Evolutionary conservation across 2,329 filamentous ascomycete genomes (phyloP).

Genomic region (Paraconiothyrium sp.): DNA sequence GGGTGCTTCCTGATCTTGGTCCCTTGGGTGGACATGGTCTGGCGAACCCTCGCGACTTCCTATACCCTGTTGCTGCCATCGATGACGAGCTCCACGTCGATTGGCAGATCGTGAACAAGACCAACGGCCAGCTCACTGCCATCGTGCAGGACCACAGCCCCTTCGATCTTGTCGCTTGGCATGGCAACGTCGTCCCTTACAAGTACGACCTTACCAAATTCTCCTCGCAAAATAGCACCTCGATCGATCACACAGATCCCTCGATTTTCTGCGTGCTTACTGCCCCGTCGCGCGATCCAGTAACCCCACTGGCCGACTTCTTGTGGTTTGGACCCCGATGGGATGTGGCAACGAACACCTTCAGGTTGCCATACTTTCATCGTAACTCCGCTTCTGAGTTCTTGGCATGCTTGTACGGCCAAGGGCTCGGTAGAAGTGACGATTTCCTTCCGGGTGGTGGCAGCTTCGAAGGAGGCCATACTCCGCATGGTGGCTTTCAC

Average conservation of each 20-base stretch:
- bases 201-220: constrained; percentile 66
- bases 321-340: constrained; percentile 52
- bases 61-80: constrained; percentile 50
- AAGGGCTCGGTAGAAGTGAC: constrained; percentile 52
- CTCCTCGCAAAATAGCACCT: constrained; percentile 50
- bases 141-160: constrained; percentile 52
- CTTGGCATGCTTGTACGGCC: constrained; percentile 49
- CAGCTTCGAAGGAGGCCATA: constrained; percentile 50
- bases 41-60: constrained; percentile 52
- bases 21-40: constrained; percentile 53
- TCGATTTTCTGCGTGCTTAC: constrained; percentile 51
- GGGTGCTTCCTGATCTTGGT: constrained; percentile 52
- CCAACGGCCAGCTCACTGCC: constrained; percentile 42
- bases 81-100: constrained; percentile 48
- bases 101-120: constrained; percentile 50
- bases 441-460: constrained; percentile 54
- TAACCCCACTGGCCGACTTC: constrained; percentile 50
- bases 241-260: constrained; percentile 52
- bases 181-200: constrained; percentile 58
- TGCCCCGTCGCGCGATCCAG: constrained; percentile 48
- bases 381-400: constrained; percentile 52
- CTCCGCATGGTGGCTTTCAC: constrained; percentile 52
- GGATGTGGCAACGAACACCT: constrained; percentile 52
- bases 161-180: constrained; percentile 57
- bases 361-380: constrained; percentile 52